These are phyloP conservation scores for Withania somnifera DNA, from an alignment of 305 asterid species.

Conservation along the genomic window DNA sequence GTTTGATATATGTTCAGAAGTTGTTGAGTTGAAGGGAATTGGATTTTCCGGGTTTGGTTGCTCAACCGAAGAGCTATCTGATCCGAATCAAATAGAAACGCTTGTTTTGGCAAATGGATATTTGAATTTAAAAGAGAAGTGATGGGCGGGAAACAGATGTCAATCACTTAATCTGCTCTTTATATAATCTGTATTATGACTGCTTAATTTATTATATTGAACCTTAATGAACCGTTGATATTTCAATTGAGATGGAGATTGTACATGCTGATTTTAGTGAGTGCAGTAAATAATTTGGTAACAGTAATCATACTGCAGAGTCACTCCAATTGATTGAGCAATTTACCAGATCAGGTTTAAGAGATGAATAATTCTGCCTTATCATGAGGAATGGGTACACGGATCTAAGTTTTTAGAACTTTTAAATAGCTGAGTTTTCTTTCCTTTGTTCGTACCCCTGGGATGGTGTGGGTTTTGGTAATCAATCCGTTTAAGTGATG, in stretches of 20 bases:
- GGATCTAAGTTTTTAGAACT: background rate
- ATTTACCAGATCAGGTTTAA: background rate
- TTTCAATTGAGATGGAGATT: background rate
- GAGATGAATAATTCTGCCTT: background rate
- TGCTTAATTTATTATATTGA: background rate
- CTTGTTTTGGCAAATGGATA: background rate
- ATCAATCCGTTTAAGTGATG: background rate
- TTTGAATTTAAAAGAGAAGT: background rate
- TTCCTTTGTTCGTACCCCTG: background rate
- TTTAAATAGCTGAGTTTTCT: background rate
- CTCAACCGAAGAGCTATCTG: background rate
- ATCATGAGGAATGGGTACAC: background rate
- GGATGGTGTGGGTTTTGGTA: background rate
- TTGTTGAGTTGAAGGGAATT: background rate
- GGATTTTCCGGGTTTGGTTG: background rate
- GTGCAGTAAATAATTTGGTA: background rate
- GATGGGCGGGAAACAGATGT: background rate
- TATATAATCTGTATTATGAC: background rate
- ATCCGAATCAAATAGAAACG: background rate
- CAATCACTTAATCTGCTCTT: background rate
- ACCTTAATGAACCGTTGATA: background rate
- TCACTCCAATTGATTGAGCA: background rate
- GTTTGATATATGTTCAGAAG: background rate
- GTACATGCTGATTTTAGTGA: background rate
- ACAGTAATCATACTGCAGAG: background rate